phyloP scores from a whole-genome alignment of 805 yeast species.

The Isabelozyma pseudorhagii region DNA sequence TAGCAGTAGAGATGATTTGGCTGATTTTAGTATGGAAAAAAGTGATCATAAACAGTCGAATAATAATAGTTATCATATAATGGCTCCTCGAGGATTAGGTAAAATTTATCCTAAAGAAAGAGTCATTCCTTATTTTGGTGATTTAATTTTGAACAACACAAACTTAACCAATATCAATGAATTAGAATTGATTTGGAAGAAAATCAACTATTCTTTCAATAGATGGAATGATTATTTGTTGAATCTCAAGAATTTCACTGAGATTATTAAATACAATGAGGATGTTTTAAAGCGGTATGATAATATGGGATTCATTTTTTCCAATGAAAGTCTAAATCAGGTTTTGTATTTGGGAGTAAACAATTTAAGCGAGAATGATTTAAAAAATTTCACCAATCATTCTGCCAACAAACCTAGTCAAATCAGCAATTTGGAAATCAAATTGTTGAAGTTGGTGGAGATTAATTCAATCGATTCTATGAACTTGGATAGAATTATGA shows the following conservation, averaged over 20 bases:
- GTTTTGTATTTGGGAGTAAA: slow-evolving; percentile 40
- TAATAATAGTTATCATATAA: slow-evolving; percentile 59
- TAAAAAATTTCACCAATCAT: neutral
- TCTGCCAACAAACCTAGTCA: neutral
- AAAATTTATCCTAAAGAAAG: slow-evolving; percentile 67
- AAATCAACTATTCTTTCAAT: slow-evolving; percentile 67
- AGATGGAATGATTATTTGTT: slow-evolving; percentile 78
- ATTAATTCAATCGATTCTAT: slow-evolving; percentile 39
- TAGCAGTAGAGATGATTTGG: slow-evolving; percentile 9
- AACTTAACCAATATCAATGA: slow-evolving; percentile 40
- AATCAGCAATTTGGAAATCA: slow-evolving; percentile 25
- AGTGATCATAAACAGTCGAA: slow-evolving; percentile 18
- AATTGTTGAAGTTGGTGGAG: slow-evolving; percentile 45
- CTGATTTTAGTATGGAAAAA: neutral
- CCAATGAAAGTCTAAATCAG: slow-evolving; percentile 42
- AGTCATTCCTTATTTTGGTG: slow-evolving; percentile 91
- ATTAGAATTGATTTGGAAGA: slow-evolving; percentile 62
- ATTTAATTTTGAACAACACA: slow-evolving; percentile 54
- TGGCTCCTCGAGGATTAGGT: slow-evolving; percentile 88
- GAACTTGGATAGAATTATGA: slow-evolving; percentile 56
- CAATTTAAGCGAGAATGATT: slow-evolving; percentile 16
- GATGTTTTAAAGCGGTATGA: slow-evolving; percentile 39
- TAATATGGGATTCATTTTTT: slow-evolving; percentile 40
- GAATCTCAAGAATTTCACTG: slow-evolving; percentile 43
- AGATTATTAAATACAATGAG: slow-evolving; percentile 36